Conservation (phyloP, 1,139 yeast genomes). For the Zhuliangozyma parablackwelliae region DNA sequence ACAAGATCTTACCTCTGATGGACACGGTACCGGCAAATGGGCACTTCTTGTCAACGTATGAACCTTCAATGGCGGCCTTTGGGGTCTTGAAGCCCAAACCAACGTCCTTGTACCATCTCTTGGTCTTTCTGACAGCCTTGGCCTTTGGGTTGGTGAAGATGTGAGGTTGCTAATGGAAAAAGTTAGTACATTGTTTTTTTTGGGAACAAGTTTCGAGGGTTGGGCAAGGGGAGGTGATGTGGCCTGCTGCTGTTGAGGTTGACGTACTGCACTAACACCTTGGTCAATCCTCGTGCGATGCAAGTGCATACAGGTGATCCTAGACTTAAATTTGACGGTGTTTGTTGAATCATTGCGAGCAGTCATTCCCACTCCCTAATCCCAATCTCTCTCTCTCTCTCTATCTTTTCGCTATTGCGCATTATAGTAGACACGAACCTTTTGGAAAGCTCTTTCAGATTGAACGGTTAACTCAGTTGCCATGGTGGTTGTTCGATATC, state of each 20-base stretch:
- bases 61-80: conserved; percentile 95
- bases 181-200: too few relatives aligned
- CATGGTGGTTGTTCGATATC: conserved; percentile 48
- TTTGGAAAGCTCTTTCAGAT: conserved; percentile 99
- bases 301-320: too few relatives aligned
- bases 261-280: too few relatives aligned
- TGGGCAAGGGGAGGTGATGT: too few relatives aligned
- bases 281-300: too few relatives aligned
- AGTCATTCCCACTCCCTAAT: too few relatives aligned
- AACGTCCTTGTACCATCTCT: conserved; percentile 99
- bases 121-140: conserved; percentile 97
- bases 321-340: too few relatives aligned
- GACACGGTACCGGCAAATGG: conserved; percentile 97
- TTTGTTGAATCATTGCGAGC: too few relatives aligned
- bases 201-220: too few relatives aligned
- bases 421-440: conserved; percentile 60
- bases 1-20: conserved; percentile 98
- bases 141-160: conserved; percentile 99
- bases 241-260: too few relatives aligned
- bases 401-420: neutral
- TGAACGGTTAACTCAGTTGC: conserved; percentile 99
- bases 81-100: conserved; percentile 99
- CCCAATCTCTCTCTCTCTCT: neutral
- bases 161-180: conserved; percentile 83
- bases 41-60: conserved; percentile 99